phyloP scores from a whole-genome alignment of 805 yeast species.

The Myxozyma melibiosi region DNA sequence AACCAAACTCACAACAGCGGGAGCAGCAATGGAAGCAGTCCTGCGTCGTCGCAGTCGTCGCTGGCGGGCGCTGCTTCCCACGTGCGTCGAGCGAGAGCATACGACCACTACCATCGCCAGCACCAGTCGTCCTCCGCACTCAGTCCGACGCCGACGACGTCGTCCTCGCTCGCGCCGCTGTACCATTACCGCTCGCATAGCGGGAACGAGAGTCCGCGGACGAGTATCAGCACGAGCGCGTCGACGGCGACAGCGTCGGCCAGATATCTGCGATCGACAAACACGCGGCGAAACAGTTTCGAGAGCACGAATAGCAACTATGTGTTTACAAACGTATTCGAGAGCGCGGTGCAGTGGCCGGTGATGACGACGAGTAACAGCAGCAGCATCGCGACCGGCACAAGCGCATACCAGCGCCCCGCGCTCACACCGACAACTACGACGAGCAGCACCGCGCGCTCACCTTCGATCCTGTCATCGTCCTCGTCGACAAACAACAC shows the following conservation, averaged over 20 bases:
- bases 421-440: not conserved
- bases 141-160: conserved; percentile 18
- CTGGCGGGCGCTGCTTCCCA: not conserved
- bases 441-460: conserved; percentile 11
- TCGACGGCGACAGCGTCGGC: conserved; percentile 1
- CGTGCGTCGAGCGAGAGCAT: not conserved
- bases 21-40: not conserved
- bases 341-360: not conserved
- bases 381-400: not conserved
- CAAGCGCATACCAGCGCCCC: not conserved
- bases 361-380: not conserved
- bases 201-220: conserved; percentile 1
- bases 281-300: not conserved
- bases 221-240: not conserved
- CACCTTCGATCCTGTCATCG: conserved; percentile 24
- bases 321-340: conserved; percentile 18
- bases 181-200: conserved; percentile 5
- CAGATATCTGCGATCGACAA: not conserved
- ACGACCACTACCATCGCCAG: not conserved
- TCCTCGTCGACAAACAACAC: conserved; percentile 29
- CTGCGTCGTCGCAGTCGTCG: not conserved
- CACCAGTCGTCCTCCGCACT: not conserved
- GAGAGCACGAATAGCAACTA: conserved; percentile 9
- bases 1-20: not conserved
- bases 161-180: conserved; percentile 28